Base-by-base conservation (phyloP, 1,284 basidiomycete genomes). In the Ganoderma boninense region DNA sequence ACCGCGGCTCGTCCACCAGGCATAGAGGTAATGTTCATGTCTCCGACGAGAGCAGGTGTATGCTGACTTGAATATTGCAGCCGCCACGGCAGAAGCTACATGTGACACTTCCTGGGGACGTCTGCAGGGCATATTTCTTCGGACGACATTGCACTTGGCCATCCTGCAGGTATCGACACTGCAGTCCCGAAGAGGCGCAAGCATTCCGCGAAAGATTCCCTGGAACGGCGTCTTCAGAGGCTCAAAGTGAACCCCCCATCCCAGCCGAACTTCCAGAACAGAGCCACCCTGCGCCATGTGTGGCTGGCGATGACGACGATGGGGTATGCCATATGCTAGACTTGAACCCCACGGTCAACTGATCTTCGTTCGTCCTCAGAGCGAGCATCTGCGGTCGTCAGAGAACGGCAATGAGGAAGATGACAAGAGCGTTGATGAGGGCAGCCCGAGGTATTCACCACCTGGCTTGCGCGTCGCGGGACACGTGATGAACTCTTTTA, bases 91-190 rank as follows among this genome's bases (percentile, higher is more conserved):
- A 18, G n/a, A 60, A 23, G 7, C 8, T 13, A 16, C 46, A 11
- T n/a, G 23, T 56, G 54, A 54, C 40, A 18, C 18, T 62, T 3
- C 29, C 38, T 5, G 35, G 43, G 4, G 26, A 42, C 18, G 59
- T 72, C n/a, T 72, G 71, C 44, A 56, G 66, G 16, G 16, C 64
- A 26, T 64, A 69, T 60, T 60, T 38, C 64, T 65, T 69, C 40
- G 23, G 38, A 20, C 29, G 44, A 23, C 54, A 14, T 6, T 70
- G 71, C 35, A 20, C 35, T 38, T 62, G 38, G 20, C 7, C 16
- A 1, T 64, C 42, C 0, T 73, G 71, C 46, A 61, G n/a, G 44
- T 70, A 32, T 54, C 38, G 42, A 20, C 68, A 69, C 35, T 56
- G 46, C 20, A 63, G 13, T 61, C 64, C 26, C 2, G 52, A 69